phyloP scores from a whole-genome alignment of 2,329 filamentous ascomycete species.

The Ophioceras dolichostomum region DNA sequence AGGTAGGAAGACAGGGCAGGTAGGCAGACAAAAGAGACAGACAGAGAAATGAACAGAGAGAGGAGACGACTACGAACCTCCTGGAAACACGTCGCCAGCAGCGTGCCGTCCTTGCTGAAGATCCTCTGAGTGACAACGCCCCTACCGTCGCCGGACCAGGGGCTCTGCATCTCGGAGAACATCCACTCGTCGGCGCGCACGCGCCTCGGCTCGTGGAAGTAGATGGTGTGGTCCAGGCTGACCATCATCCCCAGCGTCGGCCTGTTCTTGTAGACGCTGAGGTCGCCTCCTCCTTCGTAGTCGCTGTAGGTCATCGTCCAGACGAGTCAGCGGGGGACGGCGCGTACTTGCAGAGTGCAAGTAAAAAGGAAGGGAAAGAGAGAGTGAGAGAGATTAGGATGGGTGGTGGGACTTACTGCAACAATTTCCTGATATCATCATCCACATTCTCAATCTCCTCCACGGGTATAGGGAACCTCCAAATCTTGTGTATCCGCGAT shows the following conservation, averaged over 20 bases:
- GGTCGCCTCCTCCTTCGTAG: slow-evolving; percentile 1
- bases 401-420: slow-evolving; percentile 20
- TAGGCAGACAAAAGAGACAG: neutral
- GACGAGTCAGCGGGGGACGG: too few species aligned
- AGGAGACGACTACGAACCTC: slow-evolving; percentile 27
- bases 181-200: slow-evolving; percentile 63
- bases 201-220: slow-evolving; percentile 48
- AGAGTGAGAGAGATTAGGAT: neutral
- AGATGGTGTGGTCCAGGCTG: slow-evolving; percentile 63
- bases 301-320: too few species aligned
- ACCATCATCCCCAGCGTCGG: slow-evolving; percentile 67
- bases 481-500: slow-evolving; percentile 66
- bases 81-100: slow-evolving; percentile 71
- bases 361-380: neutral
- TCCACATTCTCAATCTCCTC: slow-evolving; percentile 35
- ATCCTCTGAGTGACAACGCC: slow-evolving; percentile 67
- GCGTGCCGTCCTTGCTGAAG: slow-evolving; percentile 54
- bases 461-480: slow-evolving; percentile 51
- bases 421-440: slow-evolving; percentile 19
- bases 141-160: slow-evolving; percentile 68
- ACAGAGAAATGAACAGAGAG: neutral
- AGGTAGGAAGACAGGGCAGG: too few species aligned
- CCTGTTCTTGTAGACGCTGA: neutral
- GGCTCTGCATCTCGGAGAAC: slow-evolving; percentile 67
- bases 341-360: too few species aligned